phyloP scores from a whole-genome alignment of 2,329 filamentous ascomycete genomes.

The Cercospora sojina region DNA sequence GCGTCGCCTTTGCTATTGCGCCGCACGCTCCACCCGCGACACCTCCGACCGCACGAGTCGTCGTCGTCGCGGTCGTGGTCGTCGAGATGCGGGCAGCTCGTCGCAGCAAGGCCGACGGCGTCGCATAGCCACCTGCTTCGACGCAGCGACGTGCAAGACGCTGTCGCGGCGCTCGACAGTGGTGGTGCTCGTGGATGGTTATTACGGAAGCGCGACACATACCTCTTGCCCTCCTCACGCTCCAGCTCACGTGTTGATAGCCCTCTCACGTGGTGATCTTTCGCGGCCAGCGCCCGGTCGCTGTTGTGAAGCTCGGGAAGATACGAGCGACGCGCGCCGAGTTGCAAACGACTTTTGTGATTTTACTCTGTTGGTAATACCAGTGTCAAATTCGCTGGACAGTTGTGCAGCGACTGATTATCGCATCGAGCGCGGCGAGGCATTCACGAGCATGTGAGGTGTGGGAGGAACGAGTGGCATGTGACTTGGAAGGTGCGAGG shows the following conservation, averaged over 20 bases:
- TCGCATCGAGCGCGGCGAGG: neutral
- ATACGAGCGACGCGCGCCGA: neutral
- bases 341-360: neutral
- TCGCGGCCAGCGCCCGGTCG: slow-evolving; percentile 2
- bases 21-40: neutral
- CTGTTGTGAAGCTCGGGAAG: neutral
- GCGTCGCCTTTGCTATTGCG: neutral
- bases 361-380: neutral
- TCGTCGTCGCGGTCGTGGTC: neutral
- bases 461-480: neutral
- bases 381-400: neutral
- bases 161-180: neutral
- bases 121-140: neutral
- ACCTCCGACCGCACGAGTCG: neutral
- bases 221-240: neutral
- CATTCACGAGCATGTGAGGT: slow-evolving; percentile 1
- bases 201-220: neutral
- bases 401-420: neutral
- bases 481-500: slow-evolving; percentile 1
- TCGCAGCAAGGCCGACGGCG: neutral
- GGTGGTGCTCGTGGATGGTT: neutral
- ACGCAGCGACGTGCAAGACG: neutral
- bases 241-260: neutral
- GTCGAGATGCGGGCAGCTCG: neutral
- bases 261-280: neutral